A percentile compares a stretch with the other conserved stretches of the same genome.
These are phyloP conservation scores for Colletotrichum phormii DNA, from an alignment of 2,329 filamentous ascomycete genomes.

Conservation along the genomic window DNA sequence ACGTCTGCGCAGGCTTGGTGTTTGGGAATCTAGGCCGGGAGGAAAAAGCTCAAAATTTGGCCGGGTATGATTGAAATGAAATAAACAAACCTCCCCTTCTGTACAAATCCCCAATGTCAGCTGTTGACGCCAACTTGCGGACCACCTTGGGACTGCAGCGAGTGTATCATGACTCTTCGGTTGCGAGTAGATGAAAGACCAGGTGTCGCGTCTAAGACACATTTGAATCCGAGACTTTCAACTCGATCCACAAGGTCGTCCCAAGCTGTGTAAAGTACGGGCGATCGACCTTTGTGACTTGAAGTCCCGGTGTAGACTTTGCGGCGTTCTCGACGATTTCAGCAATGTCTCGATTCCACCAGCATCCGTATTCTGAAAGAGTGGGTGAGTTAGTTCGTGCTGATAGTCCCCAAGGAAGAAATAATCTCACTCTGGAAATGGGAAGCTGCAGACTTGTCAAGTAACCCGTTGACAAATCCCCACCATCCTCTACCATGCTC, in stretches of 20 bases:
- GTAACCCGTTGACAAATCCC: constrained; percentile 63
- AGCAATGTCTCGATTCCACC: constrained; percentile 76
- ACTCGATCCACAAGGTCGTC: constrained; percentile 69
- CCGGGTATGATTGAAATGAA: constrained; percentile 29
- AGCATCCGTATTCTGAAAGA: constrained; percentile 66
- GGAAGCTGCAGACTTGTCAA: constrained; percentile 65
- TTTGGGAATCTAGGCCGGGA: not conserved
- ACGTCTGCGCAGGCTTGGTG: not conserved
- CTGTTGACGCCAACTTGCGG: not conserved
- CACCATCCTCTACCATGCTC: constrained; percentile 72
- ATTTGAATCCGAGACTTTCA: constrained; percentile 52
- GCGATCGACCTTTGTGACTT: constrained; percentile 65
- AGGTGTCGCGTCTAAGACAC: not conserved
- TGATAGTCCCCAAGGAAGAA: not conserved
- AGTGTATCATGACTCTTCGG: not conserved
- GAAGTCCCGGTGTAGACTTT: constrained; percentile 61
- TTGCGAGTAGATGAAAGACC: not conserved
- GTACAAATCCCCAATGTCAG: not conserved
- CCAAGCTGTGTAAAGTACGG: constrained; percentile 66
- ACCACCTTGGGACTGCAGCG: not conserved
- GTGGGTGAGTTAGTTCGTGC: not conserved
- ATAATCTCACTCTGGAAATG: constrained; percentile 59
- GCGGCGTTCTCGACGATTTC: constrained; percentile 63
- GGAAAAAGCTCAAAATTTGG: not conserved
- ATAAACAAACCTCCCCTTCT: constrained; percentile 33